Conservation (phyloP, 352 stramenopile genomes). For the Plasmopara muralis region DNA sequence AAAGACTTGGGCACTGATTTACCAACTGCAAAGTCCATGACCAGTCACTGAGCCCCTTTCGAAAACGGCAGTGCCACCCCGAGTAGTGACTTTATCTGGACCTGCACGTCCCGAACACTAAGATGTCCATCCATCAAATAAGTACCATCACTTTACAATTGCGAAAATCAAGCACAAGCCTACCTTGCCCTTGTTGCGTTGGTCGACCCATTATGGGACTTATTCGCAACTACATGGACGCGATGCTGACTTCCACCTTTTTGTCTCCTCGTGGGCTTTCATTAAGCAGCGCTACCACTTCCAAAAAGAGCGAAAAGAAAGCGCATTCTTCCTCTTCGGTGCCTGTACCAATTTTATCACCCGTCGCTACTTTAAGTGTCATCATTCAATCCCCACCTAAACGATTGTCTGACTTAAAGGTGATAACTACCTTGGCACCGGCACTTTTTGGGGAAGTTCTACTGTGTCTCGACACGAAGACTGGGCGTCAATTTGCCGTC, state of each 20-base stretch:
- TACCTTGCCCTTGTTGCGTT: not conserved
- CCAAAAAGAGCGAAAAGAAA: constrained; percentile 20
- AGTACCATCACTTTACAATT: constrained; percentile 21
- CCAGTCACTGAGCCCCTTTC: constrained; percentile 9
- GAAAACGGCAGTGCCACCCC: constrained; percentile 23
- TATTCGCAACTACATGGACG: constrained; percentile 30
- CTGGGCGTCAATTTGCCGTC: constrained; percentile 37
- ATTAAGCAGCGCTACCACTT: constrained; percentile 10
- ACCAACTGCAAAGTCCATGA: constrained; percentile 14
- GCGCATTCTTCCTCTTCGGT: not conserved
- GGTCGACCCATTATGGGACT: constrained; percentile 18
- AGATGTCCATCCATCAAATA: constrained; percentile 4
- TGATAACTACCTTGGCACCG: constrained; percentile 34
- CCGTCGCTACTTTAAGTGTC: not conserved
- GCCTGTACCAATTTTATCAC: not conserved
- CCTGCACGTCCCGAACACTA: not conserved
- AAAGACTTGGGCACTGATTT: constrained; percentile 15
- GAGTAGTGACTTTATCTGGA: constrained; percentile 22
- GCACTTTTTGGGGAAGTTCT: constrained; percentile 56
- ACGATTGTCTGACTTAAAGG: constrained; percentile 32
- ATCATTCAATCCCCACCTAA: constrained; percentile 25
- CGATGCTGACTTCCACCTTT: constrained; percentile 24
- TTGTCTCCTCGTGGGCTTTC: constrained; percentile 5
- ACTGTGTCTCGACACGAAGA: constrained; percentile 36
- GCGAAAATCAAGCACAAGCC: not conserved